Evolutionary conservation across 148 eudicot genomes (phyloP).

Genomic region (Hydrangea macrophylla): DNA sequence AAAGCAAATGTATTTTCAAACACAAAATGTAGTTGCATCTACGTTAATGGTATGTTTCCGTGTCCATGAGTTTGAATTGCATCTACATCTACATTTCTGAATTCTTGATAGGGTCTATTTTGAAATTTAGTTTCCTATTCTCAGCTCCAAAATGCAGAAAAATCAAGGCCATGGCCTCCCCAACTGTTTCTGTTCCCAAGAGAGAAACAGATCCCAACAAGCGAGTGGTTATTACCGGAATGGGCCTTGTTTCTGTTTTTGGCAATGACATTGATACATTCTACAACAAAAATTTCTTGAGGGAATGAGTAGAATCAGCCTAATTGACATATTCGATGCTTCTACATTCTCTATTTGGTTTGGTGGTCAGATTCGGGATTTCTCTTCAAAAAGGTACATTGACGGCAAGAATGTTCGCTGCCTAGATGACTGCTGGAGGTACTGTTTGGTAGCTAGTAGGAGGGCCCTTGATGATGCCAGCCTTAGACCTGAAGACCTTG

Average conservation of each 20-base stretch:
- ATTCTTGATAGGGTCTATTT: background rate
- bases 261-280: slow-evolving; percentile 31
- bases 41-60: too few relatives aligned
- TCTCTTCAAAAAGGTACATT: slow-evolving; percentile 38
- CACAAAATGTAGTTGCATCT: too few relatives aligned
- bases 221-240: slow-evolving; percentile 30
- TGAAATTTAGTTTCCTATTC: too few relatives aligned
- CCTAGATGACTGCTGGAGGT: slow-evolving; percentile 37
- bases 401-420: slow-evolving; percentile 44
- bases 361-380: too few relatives aligned
- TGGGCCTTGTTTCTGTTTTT: too few relatives aligned
- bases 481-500: slow-evolving; percentile 31
- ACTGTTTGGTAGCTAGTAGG: slow-evolving; percentile 47
- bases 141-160: slow-evolving; percentile 23
- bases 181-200: slow-evolving; percentile 31
- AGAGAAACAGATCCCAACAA: slow-evolving; percentile 37
- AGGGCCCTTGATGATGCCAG: slow-evolving; percentile 45
- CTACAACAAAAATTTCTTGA: slow-evolving; percentile 29
- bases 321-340: slow-evolving; percentile 35
- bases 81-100: too few relatives aligned
- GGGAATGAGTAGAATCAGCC: slow-evolving; percentile 30
- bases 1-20: too few relatives aligned
- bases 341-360: slow-evolving; percentile 27
- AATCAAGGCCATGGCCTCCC: slow-evolving; percentile 34
- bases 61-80: too few relatives aligned